Percentiles rank a stretch among this genome's conserved stretches.
phyloP scores from a whole-genome alignment of 805 yeast species.

The Cyberlindnera meyerae region DNA sequence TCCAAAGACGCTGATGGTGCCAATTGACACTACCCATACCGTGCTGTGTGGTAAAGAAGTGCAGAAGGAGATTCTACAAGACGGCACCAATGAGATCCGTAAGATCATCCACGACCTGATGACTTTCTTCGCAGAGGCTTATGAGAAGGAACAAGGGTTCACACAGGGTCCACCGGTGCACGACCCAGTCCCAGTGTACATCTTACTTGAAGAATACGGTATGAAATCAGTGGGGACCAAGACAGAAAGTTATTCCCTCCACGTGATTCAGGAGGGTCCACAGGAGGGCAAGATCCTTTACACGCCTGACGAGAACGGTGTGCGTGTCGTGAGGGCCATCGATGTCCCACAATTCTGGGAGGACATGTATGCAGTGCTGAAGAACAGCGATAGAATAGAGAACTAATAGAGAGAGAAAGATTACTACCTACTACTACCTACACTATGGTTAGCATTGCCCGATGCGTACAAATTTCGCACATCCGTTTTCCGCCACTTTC shows the following conservation, averaged over 20 bases:
- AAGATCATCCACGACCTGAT: constrained; percentile 50
- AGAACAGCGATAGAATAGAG: constrained; percentile 4
- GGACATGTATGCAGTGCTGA: constrained; percentile 34
- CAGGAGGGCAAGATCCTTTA: constrained; percentile 9
- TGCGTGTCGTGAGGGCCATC: constrained; percentile 35
- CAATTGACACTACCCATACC: constrained; percentile 67
- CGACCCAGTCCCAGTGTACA: constrained; percentile 70
- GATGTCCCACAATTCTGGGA: constrained; percentile 44
- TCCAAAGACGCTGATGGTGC: constrained; percentile 49
- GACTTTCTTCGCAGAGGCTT: constrained; percentile 43
- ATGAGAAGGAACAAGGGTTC: constrained; percentile 36
- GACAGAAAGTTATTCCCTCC: constrained; percentile 2
- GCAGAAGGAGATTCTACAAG: constrained; percentile 33
- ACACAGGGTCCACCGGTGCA: constrained; percentile 68
- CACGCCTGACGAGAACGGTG: constrained; percentile 27
- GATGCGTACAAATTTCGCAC: too few species aligned
- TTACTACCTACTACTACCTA: too few species aligned
- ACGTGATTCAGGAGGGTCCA: constrained; percentile 1
- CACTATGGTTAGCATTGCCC: too few species aligned
- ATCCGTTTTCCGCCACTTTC: neutral
- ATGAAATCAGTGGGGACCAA: constrained; percentile 15
- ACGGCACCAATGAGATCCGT: constrained; percentile 39
- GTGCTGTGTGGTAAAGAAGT: constrained; percentile 46
- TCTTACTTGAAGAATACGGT: constrained; percentile 38
- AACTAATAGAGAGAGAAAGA: too few species aligned